phyloP scores from a whole-genome alignment of 768 basidiomycete genomes.

The Boletus rubescentipes region DNA sequence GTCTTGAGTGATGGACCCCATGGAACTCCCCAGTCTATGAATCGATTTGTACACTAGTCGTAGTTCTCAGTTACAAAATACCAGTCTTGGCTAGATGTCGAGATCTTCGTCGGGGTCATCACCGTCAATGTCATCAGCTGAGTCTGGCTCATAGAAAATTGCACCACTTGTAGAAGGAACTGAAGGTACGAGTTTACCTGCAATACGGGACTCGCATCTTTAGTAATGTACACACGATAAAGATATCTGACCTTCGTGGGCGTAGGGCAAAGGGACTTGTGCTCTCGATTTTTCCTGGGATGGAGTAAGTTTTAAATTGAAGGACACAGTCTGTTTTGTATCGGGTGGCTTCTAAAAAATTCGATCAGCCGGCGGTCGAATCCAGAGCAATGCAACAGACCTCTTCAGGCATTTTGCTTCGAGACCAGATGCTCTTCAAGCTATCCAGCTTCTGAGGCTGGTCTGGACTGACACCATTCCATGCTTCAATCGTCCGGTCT shows the following conservation, averaged over 20 bases:
- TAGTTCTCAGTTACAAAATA: background rate
- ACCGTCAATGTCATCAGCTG: slow-evolving; percentile 92
- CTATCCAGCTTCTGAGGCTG: slow-evolving; percentile 50
- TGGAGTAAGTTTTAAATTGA: slow-evolving; percentile 83
- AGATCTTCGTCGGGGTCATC: slow-evolving; percentile 96
- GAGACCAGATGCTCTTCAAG: slow-evolving; percentile 47
- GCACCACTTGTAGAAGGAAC: slow-evolving; percentile 34
- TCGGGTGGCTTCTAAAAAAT: slow-evolving; percentile 44
- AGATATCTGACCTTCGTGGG: slow-evolving; percentile 67
- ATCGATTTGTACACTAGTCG: background rate
- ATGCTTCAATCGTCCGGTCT: slow-evolving; percentile 65
- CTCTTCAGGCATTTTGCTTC: slow-evolving; percentile 32
- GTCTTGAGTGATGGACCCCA: background rate
- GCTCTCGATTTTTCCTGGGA: slow-evolving; percentile 80
- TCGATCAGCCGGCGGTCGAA: background rate
- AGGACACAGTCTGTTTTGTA: slow-evolving; percentile 70
- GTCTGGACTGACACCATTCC: slow-evolving; percentile 45
- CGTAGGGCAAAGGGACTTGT: slow-evolving; percentile 87
- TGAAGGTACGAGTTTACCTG: slow-evolving; percentile 35
- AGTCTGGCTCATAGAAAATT: slow-evolving; percentile 90
- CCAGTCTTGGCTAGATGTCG: slow-evolving; percentile 54
- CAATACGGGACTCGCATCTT: background rate
- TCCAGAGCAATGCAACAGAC: slow-evolving; percentile 28
- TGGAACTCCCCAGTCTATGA: background rate
- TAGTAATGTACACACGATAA: background rate